These are phyloP conservation scores for Rhizopogon rudus DNA, from an alignment of 768 basidiomycete genomes.

Conservation along the genomic window DNA sequence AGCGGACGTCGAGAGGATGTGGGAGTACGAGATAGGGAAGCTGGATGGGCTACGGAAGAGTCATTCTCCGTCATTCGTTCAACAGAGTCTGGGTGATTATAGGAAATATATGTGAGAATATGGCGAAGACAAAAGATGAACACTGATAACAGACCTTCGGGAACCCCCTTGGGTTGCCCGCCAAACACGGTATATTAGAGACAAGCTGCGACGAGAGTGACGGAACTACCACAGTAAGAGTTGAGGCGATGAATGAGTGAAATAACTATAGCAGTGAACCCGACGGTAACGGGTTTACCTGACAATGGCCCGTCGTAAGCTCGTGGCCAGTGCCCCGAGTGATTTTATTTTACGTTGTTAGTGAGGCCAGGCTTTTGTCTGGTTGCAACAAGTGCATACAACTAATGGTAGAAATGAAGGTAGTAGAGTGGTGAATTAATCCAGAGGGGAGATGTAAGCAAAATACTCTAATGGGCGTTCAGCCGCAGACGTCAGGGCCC, in stretches of 20 bases:
- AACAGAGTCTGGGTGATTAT: not conserved
- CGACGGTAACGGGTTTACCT: not conserved
- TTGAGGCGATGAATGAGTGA: not conserved
- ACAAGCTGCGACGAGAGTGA: not conserved
- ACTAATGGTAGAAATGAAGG: not conserved
- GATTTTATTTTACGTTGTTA: not conserved
- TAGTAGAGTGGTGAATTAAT: not conserved
- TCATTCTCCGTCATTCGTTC: slow-evolving; percentile 1
- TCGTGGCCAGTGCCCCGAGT: not conserved
- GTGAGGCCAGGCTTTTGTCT: not conserved
- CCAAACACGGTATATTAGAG: not conserved
- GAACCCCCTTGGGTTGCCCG: not conserved
- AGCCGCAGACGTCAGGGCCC: not conserved
- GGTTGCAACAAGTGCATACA: not conserved
- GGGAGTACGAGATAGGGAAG: not conserved
- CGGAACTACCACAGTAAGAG: not conserved
- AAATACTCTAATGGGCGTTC: not conserved
- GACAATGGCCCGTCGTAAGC: not conserved
- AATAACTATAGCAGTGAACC: not conserved
- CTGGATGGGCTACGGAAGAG: not conserved
- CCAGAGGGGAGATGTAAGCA: not conserved
- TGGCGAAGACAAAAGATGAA: not conserved
- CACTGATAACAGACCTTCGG: not conserved
- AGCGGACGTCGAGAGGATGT: not conserved
- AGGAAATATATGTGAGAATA: not conserved